Base-by-base conservation (phyloP, 805 yeast genomes). In the Schwanniomyces sp. region DNA sequence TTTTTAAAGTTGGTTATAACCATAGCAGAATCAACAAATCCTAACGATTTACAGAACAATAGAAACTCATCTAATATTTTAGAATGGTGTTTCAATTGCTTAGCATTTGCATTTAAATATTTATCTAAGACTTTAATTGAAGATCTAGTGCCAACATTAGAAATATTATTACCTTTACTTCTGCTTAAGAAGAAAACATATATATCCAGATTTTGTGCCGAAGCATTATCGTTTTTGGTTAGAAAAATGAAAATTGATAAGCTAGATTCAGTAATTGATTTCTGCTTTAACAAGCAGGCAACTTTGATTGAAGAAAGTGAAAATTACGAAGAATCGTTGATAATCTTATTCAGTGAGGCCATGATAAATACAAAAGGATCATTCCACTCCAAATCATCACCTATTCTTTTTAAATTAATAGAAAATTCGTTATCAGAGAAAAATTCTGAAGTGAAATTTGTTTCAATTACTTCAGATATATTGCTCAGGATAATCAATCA, bases 101-200 rank as follows among this genome's bases (percentile, higher is more conserved):
- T 92, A 48, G 96, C 97, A 5, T 91, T 88, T 62, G 75, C 89
- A 37, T 94, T 92, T 81, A 94, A 94, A 65, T 91, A 92, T 60
- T 71, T 92, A 30, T 79, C 94, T 5, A 80, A 83, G 55, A 69
- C 77, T 3, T 63, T 94, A 42, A 75, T 84, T 0, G 69, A 77
- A 21, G 86, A 89, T 56, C 67, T 91, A 49, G 57, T 75, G 14
- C 86, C 89, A 7, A 90, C 97, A 0, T 88, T 87, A 62, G 72
- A 76, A 29, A 59, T 79, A 4, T 70, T 91, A 10, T 65, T 81
- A 29, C 91, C 95, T 0, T 64, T 90, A 18, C 69, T 92, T 46
- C 79, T 80, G 30, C 67, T 82, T 44, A 66, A 66, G 4, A 75
- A 75, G 47, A 86, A 84, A 54, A 81, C 81, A 25, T 82, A 86